Evolutionary conservation across 1,284 basidiomycete genomes (phyloP).

Genomic region (Moniliella sp.): DNA sequence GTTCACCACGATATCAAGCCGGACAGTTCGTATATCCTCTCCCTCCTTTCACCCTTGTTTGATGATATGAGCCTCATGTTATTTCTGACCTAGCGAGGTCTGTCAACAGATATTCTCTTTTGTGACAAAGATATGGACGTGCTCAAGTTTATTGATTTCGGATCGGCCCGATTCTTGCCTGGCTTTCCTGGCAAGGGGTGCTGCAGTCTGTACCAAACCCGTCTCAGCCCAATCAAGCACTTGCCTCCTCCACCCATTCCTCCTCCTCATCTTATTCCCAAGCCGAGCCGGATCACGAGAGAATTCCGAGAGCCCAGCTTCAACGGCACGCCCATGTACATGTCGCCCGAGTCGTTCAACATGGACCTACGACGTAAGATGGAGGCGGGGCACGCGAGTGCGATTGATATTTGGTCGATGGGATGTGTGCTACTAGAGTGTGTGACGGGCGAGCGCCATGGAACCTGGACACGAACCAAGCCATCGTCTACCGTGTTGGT

Average conservation of each 20-base stretch:
- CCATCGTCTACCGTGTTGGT: constrained; percentile 97
- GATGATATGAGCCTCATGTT: no score
- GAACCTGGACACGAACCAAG: constrained; percentile 99
- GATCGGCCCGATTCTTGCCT: constrained; percentile 85
- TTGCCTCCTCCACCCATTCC: no score
- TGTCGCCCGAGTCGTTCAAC: constrained; percentile 96
- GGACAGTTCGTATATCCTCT: constrained; percentile 54
- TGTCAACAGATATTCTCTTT: background rate
- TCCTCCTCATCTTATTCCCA: no score
- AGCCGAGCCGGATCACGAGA: no score
- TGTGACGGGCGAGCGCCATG: constrained; percentile 90
- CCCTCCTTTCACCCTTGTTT: background rate
- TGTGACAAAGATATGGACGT: constrained; percentile 55
- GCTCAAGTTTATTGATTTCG: constrained; percentile 96
- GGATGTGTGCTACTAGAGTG: constrained; percentile 93
- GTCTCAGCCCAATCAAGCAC: no score
- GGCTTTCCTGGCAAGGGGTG: constrained; percentile 50
- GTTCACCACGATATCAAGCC: constrained; percentile 96
- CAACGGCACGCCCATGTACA: constrained; percentile 98
- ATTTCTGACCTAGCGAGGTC: no score
- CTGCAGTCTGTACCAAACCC: no score
- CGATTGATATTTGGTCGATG: constrained; percentile 92
- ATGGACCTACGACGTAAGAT: no score
- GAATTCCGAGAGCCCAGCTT: constrained; percentile 39
- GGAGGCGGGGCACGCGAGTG: constrained; percentile 51